Base-by-base conservation (phyloP, 306 rosid genomes). In the Bauhinia variegata region DNA sequence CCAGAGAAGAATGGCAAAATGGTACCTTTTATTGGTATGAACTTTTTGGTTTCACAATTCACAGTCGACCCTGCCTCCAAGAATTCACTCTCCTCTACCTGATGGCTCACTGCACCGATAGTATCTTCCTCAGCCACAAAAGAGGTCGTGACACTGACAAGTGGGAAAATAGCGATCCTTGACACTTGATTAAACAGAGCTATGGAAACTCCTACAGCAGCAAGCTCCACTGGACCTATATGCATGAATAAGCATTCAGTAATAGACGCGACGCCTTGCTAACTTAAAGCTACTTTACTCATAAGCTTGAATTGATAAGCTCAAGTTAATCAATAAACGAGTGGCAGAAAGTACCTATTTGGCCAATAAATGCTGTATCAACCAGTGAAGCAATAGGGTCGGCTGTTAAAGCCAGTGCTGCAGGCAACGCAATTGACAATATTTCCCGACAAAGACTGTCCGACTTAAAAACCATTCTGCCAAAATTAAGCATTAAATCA, bases 201-300 rank as follows among this genome's bases (percentile, higher is more conserved):
- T 79, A 92, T 92, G 3, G 98, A 87, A 79, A 92, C 96, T 50
- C 98, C 98, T 44, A 92, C 98, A 49, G 96, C 98, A 57, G 98
- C 98, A 54, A 92, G 96, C 85, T 92, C 98, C 63, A 92, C 82
- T 3, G 96, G 84, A 76, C 98, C 98, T 89, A 71, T 17, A 56
- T 19, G 71, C 17, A 68, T 59, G 60, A 64, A 67, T n/a, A n/a
- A n/a, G n/a, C 42, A 71, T 18, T 39, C 6, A 52, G 32, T 55
- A 50, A 53, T 7, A 6, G 41, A 44, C 30, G 47, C 39, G 49
- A n/a, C n/a, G n/a, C n/a, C n/a, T 64, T 5, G 8, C 30, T 7
- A 17, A 9, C 4, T 23, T 19, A 0, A 41, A 41, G 3, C 36
- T 23, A 13, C 19, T 51, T 7, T 37, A 10, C 23, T 17, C 11